phyloP scores from a whole-genome alignment of 352 stramenopile genomes.

The Globisporangium middletonii region DNA sequence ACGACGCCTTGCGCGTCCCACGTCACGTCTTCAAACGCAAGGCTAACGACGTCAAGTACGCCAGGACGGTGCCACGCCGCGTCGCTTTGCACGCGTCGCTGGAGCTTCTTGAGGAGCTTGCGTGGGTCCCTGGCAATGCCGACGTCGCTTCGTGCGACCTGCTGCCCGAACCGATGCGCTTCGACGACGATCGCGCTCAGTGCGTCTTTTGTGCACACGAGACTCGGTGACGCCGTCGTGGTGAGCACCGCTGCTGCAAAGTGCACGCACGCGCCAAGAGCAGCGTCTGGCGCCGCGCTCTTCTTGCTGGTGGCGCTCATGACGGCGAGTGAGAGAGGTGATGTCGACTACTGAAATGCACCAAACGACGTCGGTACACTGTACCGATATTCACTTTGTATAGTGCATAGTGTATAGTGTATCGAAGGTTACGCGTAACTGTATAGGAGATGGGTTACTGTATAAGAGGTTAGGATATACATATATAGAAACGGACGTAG shows the following conservation, averaged over 20 bases:
- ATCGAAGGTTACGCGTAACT: too few species aligned
- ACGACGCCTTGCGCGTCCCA: conserved; percentile 53
- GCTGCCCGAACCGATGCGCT: conserved; percentile 45
- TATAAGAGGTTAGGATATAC: too few species aligned
- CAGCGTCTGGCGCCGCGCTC: conserved; percentile 15
- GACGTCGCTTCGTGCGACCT: conserved; percentile 12
- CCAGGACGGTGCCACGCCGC: conserved; percentile 4
- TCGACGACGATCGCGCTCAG: conserved; percentile 50
- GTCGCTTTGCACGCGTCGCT: conserved; percentile 1
- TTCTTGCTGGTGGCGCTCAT: conserved; percentile 12
- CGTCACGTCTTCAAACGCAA: conserved; percentile 43
- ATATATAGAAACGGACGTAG: too few species aligned
- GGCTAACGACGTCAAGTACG: conserved; percentile 4
- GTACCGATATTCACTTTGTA: too few species aligned
- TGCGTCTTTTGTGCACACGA: conserved; percentile 40
- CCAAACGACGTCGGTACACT: too few species aligned
- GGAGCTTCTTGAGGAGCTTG: conserved; percentile 18
- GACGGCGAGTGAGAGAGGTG: background rate
- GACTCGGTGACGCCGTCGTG: conserved; percentile 9
- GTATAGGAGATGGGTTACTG: too few species aligned
- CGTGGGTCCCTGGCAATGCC: conserved; percentile 14
- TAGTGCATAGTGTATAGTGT: too few species aligned
- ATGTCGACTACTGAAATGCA: too few species aligned
- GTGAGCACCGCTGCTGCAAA: conserved; percentile 35
- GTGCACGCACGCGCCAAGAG: conserved; percentile 36